A percentile compares a stretch with the other conserved stretches of the same genome.
Evolutionary conservation across 1,284 basidiomycete genomes (phyloP).

Genomic region (Coniophora puteana): DNA sequence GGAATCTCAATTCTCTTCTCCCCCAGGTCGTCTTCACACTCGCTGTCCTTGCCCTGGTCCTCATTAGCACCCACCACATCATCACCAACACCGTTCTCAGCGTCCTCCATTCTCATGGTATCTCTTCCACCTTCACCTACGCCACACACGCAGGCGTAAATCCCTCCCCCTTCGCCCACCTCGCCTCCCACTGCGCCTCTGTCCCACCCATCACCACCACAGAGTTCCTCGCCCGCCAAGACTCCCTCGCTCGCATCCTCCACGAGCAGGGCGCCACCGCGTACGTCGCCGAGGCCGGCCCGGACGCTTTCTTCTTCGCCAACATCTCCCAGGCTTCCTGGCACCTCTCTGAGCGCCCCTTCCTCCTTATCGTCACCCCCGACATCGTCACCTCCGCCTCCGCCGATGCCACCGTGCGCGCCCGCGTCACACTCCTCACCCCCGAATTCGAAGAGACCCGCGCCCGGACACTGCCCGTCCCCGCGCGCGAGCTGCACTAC

Average conservation of each 20-base stretch:
- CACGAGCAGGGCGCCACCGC: constrained; percentile 48
- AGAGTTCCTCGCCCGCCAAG: constrained; percentile 54
- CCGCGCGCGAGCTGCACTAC: constrained; percentile 43
- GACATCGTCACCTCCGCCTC: constrained; percentile 21
- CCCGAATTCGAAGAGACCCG: constrained; percentile 76
- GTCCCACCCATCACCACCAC: constrained; percentile 42
- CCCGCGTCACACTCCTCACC: constrained; percentile 60
- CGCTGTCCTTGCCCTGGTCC: no score
- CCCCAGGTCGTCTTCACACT: no score
- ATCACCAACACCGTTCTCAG: no score
- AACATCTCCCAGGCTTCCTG: constrained; percentile 65
- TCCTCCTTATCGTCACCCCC: constrained; percentile 66
- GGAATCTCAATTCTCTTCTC: no score
- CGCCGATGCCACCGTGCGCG: constrained; percentile 27
- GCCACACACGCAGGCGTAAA: not conserved
- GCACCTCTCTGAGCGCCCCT: constrained; percentile 74
- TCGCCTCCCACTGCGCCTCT: constrained; percentile 48
- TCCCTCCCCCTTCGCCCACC: constrained; percentile 30
- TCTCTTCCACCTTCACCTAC: not conserved
- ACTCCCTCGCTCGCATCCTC: constrained; percentile 46
- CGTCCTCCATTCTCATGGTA: no score
- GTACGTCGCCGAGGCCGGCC: constrained; percentile 75
- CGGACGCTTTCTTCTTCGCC: constrained; percentile 67
- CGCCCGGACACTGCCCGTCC: constrained; percentile 57
- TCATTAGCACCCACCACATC: no score